phyloP scores from a whole-genome alignment of 352 stramenopile species.

The Phytophthora quininea region DNA sequence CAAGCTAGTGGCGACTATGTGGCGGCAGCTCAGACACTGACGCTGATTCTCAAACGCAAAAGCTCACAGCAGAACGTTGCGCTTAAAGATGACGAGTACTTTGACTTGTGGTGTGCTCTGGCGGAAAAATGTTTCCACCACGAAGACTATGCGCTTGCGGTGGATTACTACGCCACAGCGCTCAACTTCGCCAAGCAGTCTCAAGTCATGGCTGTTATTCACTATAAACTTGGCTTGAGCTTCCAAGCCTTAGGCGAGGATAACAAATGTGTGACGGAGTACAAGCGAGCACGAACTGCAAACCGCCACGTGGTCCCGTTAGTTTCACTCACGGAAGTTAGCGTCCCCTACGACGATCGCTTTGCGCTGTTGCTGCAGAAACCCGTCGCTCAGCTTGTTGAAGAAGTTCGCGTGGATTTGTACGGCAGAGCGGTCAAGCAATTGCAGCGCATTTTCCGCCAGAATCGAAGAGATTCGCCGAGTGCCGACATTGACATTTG shows the following conservation, averaged over 20 bases:
- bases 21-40: conserved; percentile 54
- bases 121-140: conserved; percentile 71
- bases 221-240: conserved; percentile 67
- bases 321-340: conserved; percentile 50
- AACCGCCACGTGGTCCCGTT: conserved; percentile 65
- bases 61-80: conserved; percentile 32
- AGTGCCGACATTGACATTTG: background rate
- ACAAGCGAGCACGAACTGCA: conserved; percentile 67
- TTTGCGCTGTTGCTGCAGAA: conserved; percentile 57
- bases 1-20: conserved; percentile 64
- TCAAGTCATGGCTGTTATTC: conserved; percentile 50
- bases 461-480: conserved; percentile 34
- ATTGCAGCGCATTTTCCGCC: conserved; percentile 70
- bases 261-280: conserved; percentile 59
- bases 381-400: conserved; percentile 49
- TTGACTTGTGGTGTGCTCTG: conserved; percentile 56
- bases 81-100: conserved; percentile 56
- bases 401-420: conserved; percentile 63
- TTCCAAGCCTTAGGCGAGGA: conserved; percentile 57
- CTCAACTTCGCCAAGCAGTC: conserved; percentile 74
- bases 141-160: conserved; percentile 66
- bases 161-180: conserved; percentile 65
- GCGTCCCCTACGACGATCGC: conserved; percentile 45
- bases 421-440: conserved; percentile 65
- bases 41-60: conserved; percentile 43